Evolutionary conservation across 2,329 filamentous ascomycete species (phyloP).

Genomic region (Claviceps cyperi): DNA sequence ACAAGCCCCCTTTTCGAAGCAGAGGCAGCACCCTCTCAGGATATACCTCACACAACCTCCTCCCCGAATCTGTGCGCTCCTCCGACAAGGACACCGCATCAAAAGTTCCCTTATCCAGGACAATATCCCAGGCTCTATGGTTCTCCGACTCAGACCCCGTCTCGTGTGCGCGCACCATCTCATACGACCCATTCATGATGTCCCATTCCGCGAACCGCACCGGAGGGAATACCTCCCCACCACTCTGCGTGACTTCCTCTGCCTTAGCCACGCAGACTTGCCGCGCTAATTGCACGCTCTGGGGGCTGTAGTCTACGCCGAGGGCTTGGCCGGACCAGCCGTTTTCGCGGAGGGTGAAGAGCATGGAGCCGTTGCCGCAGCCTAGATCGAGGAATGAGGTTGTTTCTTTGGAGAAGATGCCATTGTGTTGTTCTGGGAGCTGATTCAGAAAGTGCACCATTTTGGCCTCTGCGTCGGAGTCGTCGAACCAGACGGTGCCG

Average conservation of each 20-base stretch:
- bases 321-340: constrained; percentile 56
- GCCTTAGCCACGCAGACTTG: constrained; percentile 35
- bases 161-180: constrained; percentile 15
- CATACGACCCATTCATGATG: constrained; percentile 33
- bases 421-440: constrained; percentile 9
- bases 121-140: constrained; percentile 60
- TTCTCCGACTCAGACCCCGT: constrained; percentile 5
- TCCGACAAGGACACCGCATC: constrained; percentile 75
- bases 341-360: constrained; percentile 61
- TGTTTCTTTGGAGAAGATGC: constrained; percentile 10
- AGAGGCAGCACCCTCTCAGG: constrained; percentile 51
- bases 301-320: constrained; percentile 75
- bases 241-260: constrained; percentile 5
- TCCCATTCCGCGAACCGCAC: constrained; percentile 46
- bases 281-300: constrained; percentile 59
- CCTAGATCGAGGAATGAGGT: constrained; percentile 70
- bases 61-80: constrained; percentile 35
- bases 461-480: constrained; percentile 74
- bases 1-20: constrained; percentile 54
- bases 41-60: constrained; percentile 63
- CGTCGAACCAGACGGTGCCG: constrained; percentile 93
- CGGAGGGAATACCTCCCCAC: neutral
- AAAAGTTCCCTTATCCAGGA: constrained; percentile 97
- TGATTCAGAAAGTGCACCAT: constrained; percentile 53
- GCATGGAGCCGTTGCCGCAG: constrained; percentile 82